These are phyloP conservation scores for Xylaria acuta DNA, from an alignment of 495 filamentous ascomycete genomes.

Conservation along the genomic window DNA sequence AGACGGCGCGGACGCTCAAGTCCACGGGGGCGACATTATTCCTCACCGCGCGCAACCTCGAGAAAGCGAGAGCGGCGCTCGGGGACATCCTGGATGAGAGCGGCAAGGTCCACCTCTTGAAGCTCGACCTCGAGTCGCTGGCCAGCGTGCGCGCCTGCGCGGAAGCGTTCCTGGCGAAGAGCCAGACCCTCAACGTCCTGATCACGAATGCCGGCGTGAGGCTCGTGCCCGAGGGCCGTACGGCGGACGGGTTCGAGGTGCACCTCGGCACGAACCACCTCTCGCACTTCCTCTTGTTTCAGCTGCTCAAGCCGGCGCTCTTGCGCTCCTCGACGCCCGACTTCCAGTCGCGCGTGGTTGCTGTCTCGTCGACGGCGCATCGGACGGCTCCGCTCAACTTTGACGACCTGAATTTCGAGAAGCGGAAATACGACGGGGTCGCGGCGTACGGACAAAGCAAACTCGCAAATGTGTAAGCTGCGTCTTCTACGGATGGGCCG, in stretches of 20 bases:
- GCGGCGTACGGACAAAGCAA: conserved; percentile 50
- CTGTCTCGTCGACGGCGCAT: conserved; percentile 48
- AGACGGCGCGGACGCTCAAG: conserved; percentile 56
- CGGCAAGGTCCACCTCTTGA: conserved; percentile 46
- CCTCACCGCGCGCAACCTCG: conserved; percentile 48
- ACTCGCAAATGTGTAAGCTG: conserved; percentile 53
- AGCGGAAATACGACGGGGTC: conserved; percentile 43
- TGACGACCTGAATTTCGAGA: conserved; percentile 54
- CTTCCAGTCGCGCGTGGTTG: conserved; percentile 44
- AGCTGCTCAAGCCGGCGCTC: conserved; percentile 52
- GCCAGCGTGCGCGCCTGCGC: conserved; percentile 47
- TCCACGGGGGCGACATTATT: conserved; percentile 56
- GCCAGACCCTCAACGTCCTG: conserved; percentile 41
- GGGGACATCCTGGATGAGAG: conserved; percentile 35
- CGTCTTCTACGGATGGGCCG: not conserved
- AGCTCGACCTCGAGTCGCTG: conserved; percentile 41
- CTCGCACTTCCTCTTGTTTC: conserved; percentile 60
- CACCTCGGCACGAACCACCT: conserved; percentile 61
- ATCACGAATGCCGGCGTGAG: conserved; percentile 50
- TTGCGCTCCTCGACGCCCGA: conserved; percentile 42
- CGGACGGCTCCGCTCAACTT: conserved; percentile 46
- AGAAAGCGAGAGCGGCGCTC: conserved; percentile 43
- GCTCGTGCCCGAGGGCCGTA: conserved; percentile 47
- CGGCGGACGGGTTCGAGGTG: conserved; percentile 54
- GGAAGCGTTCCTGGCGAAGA: conserved; percentile 43